Conservation (phyloP, 2,329 filamentous ascomycete genomes). For the Daldinia sp. region DNA sequence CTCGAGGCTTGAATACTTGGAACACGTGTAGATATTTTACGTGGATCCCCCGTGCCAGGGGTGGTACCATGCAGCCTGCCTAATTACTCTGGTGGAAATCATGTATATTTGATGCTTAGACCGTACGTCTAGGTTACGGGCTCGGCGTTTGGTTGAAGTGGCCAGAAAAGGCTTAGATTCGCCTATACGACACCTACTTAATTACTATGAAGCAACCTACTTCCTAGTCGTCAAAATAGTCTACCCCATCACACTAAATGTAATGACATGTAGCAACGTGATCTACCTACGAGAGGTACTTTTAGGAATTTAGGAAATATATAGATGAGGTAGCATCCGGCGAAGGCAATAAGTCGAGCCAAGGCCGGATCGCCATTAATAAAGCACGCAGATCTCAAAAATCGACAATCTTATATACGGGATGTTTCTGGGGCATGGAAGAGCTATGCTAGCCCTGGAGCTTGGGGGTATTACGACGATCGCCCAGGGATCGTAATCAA, state of each 20-base stretch:
- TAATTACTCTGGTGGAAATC: neutral
- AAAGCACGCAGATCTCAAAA: neutral
- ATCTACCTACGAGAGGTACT: too few relatives aligned
- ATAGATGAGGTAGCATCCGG: neutral
- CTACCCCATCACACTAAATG: neutral
- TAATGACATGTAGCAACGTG: neutral
- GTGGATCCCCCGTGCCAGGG: neutral
- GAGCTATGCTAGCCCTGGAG: neutral
- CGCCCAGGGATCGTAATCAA: conserved; percentile 13
- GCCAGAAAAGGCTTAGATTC: neutral
- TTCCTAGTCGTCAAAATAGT: neutral
- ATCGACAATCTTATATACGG: conserved; percentile 1
- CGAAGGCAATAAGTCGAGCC: neutral
- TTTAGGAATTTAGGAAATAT: neutral
- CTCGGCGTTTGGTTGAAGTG: neutral
- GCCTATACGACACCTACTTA: neutral
- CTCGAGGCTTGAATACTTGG: conserved; percentile 62
- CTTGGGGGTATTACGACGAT: conserved; percentile 8
- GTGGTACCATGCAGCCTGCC: neutral
- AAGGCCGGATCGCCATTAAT: neutral
- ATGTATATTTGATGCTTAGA: neutral
- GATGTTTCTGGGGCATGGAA: neutral
- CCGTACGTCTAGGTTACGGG: neutral
- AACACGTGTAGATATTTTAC: neutral
- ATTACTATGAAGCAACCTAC: neutral